Conservation (phyloP, 768 basidiomycete genomes). For the Rhizopogon roseolus region DNA sequence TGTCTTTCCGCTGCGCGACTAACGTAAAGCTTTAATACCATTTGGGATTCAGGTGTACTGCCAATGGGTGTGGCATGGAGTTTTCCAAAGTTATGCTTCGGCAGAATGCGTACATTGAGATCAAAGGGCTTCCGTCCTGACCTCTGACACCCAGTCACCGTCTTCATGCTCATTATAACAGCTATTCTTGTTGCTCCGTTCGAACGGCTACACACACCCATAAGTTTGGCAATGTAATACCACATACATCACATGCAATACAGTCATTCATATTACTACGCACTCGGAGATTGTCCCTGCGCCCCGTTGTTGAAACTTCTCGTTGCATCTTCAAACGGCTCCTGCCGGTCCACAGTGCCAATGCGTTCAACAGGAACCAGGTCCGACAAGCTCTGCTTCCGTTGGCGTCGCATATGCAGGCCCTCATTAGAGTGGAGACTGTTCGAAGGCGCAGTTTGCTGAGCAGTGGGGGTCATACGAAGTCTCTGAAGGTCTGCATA, state of each 20-base stretch:
- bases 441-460: constrained; percentile 3
- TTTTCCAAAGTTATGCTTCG: constrained; percentile 36
- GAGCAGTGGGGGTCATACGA: constrained; percentile 31
- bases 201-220: constrained; percentile 8
- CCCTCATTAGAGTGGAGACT: constrained; percentile 24
- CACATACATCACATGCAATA: constrained; percentile 16
- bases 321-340: constrained; percentile 62
- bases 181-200: neutral
- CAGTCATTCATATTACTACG: constrained; percentile 15
- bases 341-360: constrained; percentile 50
- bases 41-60: constrained; percentile 25
- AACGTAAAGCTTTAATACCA: neutral
- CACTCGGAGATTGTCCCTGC: constrained; percentile 22
- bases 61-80: constrained; percentile 30
- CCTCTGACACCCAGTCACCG: neutral
- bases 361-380: constrained; percentile 60
- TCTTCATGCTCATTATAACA: neutral
- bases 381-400: constrained; percentile 63
- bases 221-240: constrained; percentile 22
- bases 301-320: constrained; percentile 65
- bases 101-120: constrained; percentile 37
- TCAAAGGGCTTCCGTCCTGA: constrained; percentile 33
- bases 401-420: constrained; percentile 44
- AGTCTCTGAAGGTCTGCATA: constrained; percentile 81
- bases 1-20: constrained; percentile 9